Percentiles rank a stretch among this genome's conserved stretches.
These are phyloP conservation scores for Waltergamsia citrina DNA, from an alignment of 2,329 filamentous ascomycete genomes.

Conservation along the genomic window DNA sequence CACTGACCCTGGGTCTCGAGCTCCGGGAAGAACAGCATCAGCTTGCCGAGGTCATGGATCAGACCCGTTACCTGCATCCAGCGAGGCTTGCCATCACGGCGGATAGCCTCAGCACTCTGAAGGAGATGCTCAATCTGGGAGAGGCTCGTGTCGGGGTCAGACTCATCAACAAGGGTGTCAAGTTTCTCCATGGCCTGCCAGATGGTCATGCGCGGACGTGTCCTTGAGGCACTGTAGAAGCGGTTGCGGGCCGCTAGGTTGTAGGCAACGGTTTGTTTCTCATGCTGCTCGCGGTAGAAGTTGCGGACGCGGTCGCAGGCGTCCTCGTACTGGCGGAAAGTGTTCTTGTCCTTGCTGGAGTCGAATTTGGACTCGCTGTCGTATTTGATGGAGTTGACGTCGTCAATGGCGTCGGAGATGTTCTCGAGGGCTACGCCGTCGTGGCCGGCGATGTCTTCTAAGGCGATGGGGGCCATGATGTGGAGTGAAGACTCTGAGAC, in stretches of 20 bases:
- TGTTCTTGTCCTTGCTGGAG: slow-evolving; percentile 65
- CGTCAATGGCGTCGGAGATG: slow-evolving; percentile 36
- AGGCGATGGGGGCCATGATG: slow-evolving; percentile 16
- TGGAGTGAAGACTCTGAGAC: too few relatives aligned
- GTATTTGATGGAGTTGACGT: slow-evolving; percentile 45
- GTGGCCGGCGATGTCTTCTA: slow-evolving; percentile 9
- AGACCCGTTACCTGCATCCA: slow-evolving; percentile 76
- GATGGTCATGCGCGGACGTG: slow-evolving; percentile 64
- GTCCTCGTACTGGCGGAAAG: slow-evolving; percentile 75
- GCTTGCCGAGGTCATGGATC: slow-evolving; percentile 72
- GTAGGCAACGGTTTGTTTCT: slow-evolving; percentile 70
- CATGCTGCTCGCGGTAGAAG: slow-evolving; percentile 70
- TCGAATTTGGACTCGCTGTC: slow-evolving; percentile 56
- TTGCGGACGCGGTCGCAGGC: slow-evolving; percentile 77
- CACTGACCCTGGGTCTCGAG: slow-evolving; percentile 68
- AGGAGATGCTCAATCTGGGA: slow-evolving; percentile 85
- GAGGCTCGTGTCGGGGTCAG: slow-evolving; percentile 79
- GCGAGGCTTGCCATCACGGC: slow-evolving; percentile 70
- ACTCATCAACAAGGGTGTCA: slow-evolving; percentile 84
- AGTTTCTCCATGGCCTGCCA: slow-evolving; percentile 92
- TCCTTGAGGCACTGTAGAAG: slow-evolving; percentile 48
- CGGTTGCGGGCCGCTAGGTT: slow-evolving; percentile 67
- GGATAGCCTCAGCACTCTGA: slow-evolving; percentile 82
- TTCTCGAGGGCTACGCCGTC: slow-evolving; percentile 30
- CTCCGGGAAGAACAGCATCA: slow-evolving; percentile 66